phyloP scores from a whole-genome alignment of 768 basidiomycete genomes.

The Boletus coccyginus region DNA sequence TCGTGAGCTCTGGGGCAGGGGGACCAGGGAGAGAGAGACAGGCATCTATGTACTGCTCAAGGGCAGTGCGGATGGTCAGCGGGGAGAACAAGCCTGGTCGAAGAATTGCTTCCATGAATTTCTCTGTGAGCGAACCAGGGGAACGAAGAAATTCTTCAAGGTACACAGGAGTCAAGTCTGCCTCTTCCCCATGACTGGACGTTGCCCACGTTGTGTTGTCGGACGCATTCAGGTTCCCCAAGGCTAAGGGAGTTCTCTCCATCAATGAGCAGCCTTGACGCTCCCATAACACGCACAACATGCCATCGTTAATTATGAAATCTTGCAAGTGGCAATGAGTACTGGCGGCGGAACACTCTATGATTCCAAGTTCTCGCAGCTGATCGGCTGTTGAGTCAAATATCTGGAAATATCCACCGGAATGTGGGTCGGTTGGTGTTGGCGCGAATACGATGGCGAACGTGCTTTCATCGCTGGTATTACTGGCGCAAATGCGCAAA shows the following conservation, averaged over 20 bases:
- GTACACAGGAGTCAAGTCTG: conserved; percentile 79
- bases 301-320: conserved; percentile 55
- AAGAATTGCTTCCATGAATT: conserved; percentile 81
- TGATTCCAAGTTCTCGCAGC: conserved; percentile 52
- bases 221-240: conserved; percentile 34
- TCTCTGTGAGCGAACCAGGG: conserved; percentile 69
- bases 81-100: conserved; percentile 86
- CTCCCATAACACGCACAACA: conserved; percentile 77
- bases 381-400: conserved; percentile 55
- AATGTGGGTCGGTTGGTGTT: conserved; percentile 55
- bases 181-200: conserved; percentile 63
- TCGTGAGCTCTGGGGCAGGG: conserved; percentile 53
- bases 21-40: conserved; percentile 65
- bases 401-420: conserved; percentile 81
- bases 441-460: conserved; percentile 74
- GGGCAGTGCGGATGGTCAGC: conserved; percentile 74
- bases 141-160: conserved; percentile 80
- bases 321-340: conserved; percentile 75
- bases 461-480: conserved; percentile 48
- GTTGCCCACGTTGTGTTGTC: conserved; percentile 46
- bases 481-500: conserved; percentile 57
- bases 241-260: conserved; percentile 51
- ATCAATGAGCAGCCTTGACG: conserved; percentile 71
- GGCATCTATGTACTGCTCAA: conserved; percentile 77
- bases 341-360: conserved; percentile 59